phyloP scores from a whole-genome alignment of 2,329 filamentous ascomycete species.

The Cladosporium sp. region DNA sequence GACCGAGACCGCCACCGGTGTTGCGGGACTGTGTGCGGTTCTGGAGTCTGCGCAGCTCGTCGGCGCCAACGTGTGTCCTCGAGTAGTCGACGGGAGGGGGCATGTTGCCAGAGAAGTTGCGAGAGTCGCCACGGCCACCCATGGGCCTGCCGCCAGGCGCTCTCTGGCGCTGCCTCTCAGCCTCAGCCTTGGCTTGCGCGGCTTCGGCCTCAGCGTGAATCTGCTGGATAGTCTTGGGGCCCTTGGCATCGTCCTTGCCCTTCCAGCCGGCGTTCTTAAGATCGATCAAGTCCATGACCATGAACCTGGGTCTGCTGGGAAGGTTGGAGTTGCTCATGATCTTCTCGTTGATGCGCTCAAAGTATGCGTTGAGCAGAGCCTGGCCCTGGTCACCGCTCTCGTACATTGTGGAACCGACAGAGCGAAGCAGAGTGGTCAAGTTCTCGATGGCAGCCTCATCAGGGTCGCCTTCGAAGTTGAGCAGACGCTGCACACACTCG shows the following conservation, averaged over 20 bases:
- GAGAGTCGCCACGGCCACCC: slow-evolving; percentile 77
- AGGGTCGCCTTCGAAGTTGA: slow-evolving; percentile 87
- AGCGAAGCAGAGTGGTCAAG: slow-evolving; percentile 83
- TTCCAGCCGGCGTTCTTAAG: slow-evolving; percentile 71
- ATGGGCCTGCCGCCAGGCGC: slow-evolving; percentile 61
- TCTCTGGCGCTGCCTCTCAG: slow-evolving; percentile 55
- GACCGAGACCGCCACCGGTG: slow-evolving; percentile 53
- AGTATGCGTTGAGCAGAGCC: slow-evolving; percentile 88
- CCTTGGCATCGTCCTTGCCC: slow-evolving; percentile 93
- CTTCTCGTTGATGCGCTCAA: slow-evolving; percentile 77
- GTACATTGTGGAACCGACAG: slow-evolving; percentile 85
- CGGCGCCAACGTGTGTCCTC: slow-evolving; percentile 79
- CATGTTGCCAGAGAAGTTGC: slow-evolving; percentile 66
- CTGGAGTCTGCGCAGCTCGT: slow-evolving; percentile 78
- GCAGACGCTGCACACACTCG: slow-evolving; percentile 93
- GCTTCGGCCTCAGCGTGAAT: slow-evolving; percentile 77
- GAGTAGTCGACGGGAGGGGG: slow-evolving; percentile 63
- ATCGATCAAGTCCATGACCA: slow-evolving; percentile 92
- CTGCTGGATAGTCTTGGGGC: slow-evolving; percentile 92
- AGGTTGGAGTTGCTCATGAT: slow-evolving; percentile 67
- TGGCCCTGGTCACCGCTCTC: slow-evolving; percentile 64
- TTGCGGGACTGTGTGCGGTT: slow-evolving; percentile 57
- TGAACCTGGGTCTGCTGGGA: slow-evolving; percentile 84
- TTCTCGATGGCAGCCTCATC: slow-evolving; percentile 97
- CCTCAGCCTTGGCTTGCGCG: slow-evolving; percentile 74